phyloP scores from a whole-genome alignment of 768 basidiomycete species.

The Pleurotus pulmonarius region DNA sequence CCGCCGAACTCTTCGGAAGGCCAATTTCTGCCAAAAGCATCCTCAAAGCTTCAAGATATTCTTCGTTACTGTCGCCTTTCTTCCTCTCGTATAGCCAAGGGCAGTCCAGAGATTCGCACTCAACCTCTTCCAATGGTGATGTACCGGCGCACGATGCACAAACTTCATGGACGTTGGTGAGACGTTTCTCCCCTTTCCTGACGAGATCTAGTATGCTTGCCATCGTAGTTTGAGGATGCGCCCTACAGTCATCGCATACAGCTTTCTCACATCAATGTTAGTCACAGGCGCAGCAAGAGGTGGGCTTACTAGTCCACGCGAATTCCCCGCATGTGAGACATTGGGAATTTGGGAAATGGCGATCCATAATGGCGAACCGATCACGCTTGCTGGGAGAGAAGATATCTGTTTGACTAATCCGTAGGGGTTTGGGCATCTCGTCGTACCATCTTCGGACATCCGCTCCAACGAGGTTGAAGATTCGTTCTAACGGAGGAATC shows the following conservation, averaged over 20 bases:
- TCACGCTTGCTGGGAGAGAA: conserved; percentile 24
- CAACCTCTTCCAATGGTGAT: conserved; percentile 52
- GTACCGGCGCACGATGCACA: conserved; percentile 69
- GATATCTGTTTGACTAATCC: conserved; percentile 25
- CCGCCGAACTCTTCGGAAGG: conserved; percentile 3
- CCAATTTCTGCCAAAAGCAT: conserved; percentile 32
- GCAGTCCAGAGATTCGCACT: conserved; percentile 86
- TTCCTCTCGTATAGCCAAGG: conserved; percentile 75
- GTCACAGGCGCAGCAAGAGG: not conserved
- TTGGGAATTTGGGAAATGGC: conserved; percentile 67
- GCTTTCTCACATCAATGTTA: conserved; percentile 27
- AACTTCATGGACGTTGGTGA: conserved; percentile 57
- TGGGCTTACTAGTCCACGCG: conserved; percentile 48
- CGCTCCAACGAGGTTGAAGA: conserved; percentile 89
- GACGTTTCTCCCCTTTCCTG: conserved; percentile 49
- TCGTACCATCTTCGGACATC: conserved; percentile 85
- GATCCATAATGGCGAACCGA: conserved; percentile 53
- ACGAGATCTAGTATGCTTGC: conserved; percentile 53
- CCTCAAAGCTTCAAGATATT: conserved; percentile 29
- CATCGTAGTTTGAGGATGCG: conserved; percentile 49
- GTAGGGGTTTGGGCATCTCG: conserved; percentile 66
- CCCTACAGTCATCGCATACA: conserved; percentile 62
- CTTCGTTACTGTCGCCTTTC: conserved; percentile 45
- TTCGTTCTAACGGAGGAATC: conserved; percentile 85
- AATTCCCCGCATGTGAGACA: conserved; percentile 66